Conservation (phyloP, 2,329 filamentous ascomycete genomes). For the Colletotrichum orchidophilum region DNA sequence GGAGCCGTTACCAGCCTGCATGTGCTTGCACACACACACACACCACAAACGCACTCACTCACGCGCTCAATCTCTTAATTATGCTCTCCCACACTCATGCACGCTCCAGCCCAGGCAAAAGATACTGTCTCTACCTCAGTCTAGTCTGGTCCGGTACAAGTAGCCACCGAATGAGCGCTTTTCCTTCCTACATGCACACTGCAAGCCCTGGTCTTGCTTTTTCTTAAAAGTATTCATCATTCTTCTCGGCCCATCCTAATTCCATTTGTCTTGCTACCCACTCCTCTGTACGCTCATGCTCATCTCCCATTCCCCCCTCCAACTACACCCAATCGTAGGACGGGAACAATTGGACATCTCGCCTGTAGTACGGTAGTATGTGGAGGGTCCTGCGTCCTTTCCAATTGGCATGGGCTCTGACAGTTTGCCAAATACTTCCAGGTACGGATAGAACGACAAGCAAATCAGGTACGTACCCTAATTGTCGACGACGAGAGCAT, state of each 20-base stretch:
- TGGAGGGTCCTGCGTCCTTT: not conserved
- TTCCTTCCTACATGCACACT: not conserved
- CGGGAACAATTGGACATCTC: not conserved
- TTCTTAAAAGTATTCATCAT: not conserved
- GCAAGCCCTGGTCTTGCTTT: not conserved
- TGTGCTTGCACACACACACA: not conserved
- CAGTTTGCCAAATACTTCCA: not conserved
- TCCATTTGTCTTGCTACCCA: not conserved
- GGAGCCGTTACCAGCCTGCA: too few species aligned
- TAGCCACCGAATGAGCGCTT: slow-evolving; percentile 29
- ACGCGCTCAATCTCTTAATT: too few species aligned
- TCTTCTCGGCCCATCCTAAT: not conserved
- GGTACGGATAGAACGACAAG: not conserved
- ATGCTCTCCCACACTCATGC: not conserved
- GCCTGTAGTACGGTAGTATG: not conserved
- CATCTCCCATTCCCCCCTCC: not conserved
- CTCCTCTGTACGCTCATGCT: not conserved
- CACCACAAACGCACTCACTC: not conserved
- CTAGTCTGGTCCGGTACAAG: not conserved
- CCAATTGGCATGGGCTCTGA: not conserved
- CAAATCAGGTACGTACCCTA: not conserved
- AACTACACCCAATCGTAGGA: not conserved
- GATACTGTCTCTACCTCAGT: not conserved
- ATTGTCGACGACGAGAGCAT: too few species aligned
- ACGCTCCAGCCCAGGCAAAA: not conserved